A percentile compares a stretch with the other conserved stretches of the same genome.
phyloP scores from a whole-genome alignment of 1,139 yeast genomes.

The Nakaseomyces sp. region DNA sequence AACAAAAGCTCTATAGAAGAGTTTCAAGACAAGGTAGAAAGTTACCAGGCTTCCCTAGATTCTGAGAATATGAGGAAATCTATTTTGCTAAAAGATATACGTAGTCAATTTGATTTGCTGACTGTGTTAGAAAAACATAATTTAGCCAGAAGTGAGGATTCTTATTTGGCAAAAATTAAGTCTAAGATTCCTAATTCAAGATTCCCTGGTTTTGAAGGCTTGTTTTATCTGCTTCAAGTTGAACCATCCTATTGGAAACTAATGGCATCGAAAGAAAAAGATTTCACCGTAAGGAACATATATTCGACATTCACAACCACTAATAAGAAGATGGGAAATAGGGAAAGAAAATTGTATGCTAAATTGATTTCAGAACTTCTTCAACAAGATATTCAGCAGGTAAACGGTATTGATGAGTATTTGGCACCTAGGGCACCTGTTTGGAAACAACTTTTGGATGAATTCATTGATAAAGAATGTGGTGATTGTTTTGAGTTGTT shows the following conservation, averaged over 20 bases:
- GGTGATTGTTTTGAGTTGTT: constrained; percentile 43
- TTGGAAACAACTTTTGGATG: constrained; percentile 42
- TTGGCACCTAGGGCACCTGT: constrained; percentile 20
- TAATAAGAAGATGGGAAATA: constrained; percentile 28
- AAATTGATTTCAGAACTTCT: constrained; percentile 51
- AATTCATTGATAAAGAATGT: constrained; percentile 24
- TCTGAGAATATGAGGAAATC: constrained; percentile 74
- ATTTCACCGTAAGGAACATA: constrained; percentile 23
- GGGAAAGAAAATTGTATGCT: constrained; percentile 71
- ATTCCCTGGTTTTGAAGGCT: constrained; percentile 49
- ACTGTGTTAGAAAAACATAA: constrained; percentile 17
- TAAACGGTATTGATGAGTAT: constrained; percentile 19
- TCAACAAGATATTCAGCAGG: constrained; percentile 31
- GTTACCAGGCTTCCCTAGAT: constrained; percentile 61
- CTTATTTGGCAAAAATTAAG: constrained; percentile 7
- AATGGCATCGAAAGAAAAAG: constrained; percentile 34
- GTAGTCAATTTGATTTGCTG: constrained; percentile 20
- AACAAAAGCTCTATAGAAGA: constrained; percentile 69
- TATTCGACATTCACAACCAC: constrained; percentile 27
- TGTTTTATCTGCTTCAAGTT: constrained; percentile 78
- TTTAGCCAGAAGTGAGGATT: constrained; percentile 11
- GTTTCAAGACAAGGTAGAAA: constrained; percentile 65
- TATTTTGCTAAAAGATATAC: constrained; percentile 18
- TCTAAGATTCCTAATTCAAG: constrained; percentile 15
- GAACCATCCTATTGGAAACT: constrained; percentile 67